A percentile compares a stretch with the other conserved stretches of the same genome.
phyloP scores from a whole-genome alignment of 805 yeast genomes.

The Debaryomyces maramus region DNA sequence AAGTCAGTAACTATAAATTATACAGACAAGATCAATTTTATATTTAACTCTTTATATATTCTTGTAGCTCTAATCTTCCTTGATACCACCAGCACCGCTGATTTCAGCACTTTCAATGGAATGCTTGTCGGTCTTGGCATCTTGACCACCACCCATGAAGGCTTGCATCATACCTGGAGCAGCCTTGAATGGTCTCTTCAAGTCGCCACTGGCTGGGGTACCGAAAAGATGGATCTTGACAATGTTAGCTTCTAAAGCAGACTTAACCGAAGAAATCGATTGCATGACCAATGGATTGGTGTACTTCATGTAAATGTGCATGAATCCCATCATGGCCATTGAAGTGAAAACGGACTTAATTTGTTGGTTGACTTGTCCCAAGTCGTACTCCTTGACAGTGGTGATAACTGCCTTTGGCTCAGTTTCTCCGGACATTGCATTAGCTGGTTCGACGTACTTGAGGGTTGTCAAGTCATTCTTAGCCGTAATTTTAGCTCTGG shows the following conservation, averaged over 20 bases:
- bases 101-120: conserved; percentile 81
- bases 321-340: conserved; percentile 95
- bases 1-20: too few relatives aligned
- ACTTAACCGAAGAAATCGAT: conserved; percentile 84
- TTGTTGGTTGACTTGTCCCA: conserved; percentile 76
- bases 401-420: conserved; percentile 79
- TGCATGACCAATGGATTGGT: conserved; percentile 97
- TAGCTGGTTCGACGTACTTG: conserved; percentile 86
- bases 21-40: too few relatives aligned
- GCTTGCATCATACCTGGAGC: conserved; percentile 55
- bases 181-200: conserved; percentile 95
- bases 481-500: conserved; percentile 57
- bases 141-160: conserved; percentile 59
- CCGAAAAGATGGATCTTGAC: conserved; percentile 90
- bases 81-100: conserved; percentile 84
- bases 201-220: conserved; percentile 79
- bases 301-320: conserved; percentile 97
- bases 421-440: conserved; percentile 72
- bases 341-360: conserved; percentile 85
- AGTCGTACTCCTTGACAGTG: conserved; percentile 92
- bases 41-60: too few relatives aligned
- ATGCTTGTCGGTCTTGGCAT: conserved; percentile 80
- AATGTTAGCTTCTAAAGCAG: conserved; percentile 84
- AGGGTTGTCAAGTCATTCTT: conserved; percentile 90
- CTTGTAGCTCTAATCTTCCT: conserved; percentile 64